Base-by-base conservation (phyloP, 176 grass and related monocot genomes). In the Otatea glauca region DNA sequence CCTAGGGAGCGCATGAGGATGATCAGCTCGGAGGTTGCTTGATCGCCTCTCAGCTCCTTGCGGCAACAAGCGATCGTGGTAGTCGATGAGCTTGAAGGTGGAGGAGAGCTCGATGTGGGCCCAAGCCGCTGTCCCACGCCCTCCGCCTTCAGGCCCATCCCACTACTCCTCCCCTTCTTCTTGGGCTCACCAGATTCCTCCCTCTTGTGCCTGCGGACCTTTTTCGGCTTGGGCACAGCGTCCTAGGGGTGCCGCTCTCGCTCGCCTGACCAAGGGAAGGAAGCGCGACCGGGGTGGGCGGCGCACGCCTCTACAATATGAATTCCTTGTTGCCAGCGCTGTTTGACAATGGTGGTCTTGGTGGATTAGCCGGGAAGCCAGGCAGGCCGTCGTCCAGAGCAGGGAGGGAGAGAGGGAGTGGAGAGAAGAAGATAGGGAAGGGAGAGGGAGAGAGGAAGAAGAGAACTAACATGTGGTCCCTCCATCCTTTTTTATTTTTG, bases 151-250 rank as follows among this genome's bases (percentile, higher is more conserved):
- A 1, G 29, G 29, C 29, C 29, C 29, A 29, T 29, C 29, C 29
- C 29, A 29, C 29, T 29, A 29, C 29, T 1, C 29, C 29, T 29
- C 1, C 29, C 29, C 35, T 92, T 96, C 70, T 85, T 91, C 77
- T 87, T 88, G 3, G 51, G 58, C 29, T 96, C 89, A 17, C 65
- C 76, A 38, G 11, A 55, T 68, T 85, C 91, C 29, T 94, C 88
- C 16, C 85, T 75, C 34, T 74, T 76, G 50, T 86, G 84, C 84
- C 94, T 99, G 34, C 81, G 81, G 29, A 69, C 37, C 77, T 94
- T 99, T 63, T 89, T 85, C 64, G 84, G 70, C 68, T 80, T 74
- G 2, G 68, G 54, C 9, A 15, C 15, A 0, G 14, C 64, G 6
- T 59, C 70, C 0, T 32, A 45, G 58, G 24, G 4, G 10, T 25